A percentile compares a stretch with the other conserved stretches of the same genome.
Conservation (phyloP, 225 moss, liverwort and hornwort genomes). For the Pseudoscleropodium purum region DNA sequence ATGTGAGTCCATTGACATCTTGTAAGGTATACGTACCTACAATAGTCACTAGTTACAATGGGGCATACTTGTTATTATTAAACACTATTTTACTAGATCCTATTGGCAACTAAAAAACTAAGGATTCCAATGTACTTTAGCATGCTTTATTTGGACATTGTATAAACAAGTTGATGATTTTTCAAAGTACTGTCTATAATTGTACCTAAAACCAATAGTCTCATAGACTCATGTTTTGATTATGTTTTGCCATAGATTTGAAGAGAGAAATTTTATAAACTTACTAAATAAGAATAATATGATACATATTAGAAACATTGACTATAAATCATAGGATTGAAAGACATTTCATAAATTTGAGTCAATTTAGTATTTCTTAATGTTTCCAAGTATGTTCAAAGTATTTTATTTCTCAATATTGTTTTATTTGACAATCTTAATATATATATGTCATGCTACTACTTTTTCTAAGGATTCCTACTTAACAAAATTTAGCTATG, state of each 20-base stretch:
- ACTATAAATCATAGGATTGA: not conserved
- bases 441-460: not conserved
- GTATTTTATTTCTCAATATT: not conserved
- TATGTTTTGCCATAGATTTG: not conserved
- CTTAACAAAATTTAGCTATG: not conserved
- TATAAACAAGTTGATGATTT: not conserved
- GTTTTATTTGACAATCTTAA: not conserved
- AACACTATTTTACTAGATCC: too few relatives aligned
- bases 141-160: not conserved
- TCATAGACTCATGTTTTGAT: too few relatives aligned
- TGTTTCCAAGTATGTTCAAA: too few relatives aligned
- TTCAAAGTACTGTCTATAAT: not conserved
- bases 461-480: not conserved
- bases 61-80: not conserved
- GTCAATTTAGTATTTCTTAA: too few relatives aligned
- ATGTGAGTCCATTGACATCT: constrained; percentile 35
- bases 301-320: not conserved
- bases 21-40: too few relatives aligned
- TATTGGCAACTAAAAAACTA: not conserved
- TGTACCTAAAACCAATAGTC: too few relatives aligned
- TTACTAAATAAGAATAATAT: too few relatives aligned
- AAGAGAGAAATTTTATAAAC: too few relatives aligned
- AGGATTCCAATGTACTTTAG: not conserved
- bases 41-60: not conserved
- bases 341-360: not conserved